Percentiles rank a stretch among this genome's conserved stretches.
phyloP scores from a whole-genome alignment of 768 basidiomycete species.

The Auricularia cornea region DNA sequence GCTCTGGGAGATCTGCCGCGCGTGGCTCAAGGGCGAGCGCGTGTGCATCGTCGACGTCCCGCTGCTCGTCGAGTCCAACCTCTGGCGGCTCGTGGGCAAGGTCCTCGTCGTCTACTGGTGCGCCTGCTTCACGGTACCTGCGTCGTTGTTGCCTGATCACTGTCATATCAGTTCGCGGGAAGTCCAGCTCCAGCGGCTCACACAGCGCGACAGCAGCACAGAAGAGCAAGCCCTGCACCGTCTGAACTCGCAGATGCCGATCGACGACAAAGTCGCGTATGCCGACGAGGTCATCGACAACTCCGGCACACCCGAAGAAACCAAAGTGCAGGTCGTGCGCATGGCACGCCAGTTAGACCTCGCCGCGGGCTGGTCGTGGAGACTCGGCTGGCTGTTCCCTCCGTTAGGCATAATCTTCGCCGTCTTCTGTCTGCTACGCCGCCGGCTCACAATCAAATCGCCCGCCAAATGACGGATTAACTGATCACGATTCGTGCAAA shows the following conservation, averaged over 20 bases:
- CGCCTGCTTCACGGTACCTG: constrained; percentile 14
- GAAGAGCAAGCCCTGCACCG: constrained; percentile 63
- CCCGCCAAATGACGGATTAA: neutral
- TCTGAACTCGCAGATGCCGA: constrained; percentile 72
- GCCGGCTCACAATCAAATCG: neutral
- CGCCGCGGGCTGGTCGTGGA: constrained; percentile 33
- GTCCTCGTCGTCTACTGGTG: constrained; percentile 92
- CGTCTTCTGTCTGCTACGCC: neutral
- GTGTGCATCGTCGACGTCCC: constrained; percentile 87
- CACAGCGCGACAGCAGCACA: constrained; percentile 61
- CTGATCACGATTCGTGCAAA: too few species aligned
- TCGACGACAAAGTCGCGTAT: constrained; percentile 69
- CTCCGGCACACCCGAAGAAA: constrained; percentile 62
- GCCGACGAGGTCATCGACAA: constrained; percentile 88
- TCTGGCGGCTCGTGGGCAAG: constrained; percentile 76
- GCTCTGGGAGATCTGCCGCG: constrained; percentile 52
- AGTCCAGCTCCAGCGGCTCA: constrained; percentile 76
- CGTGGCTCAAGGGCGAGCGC: constrained; percentile 73
- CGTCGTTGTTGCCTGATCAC: neutral
- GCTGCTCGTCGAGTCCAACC: constrained; percentile 77
- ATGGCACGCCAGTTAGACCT: constrained; percentile 32
- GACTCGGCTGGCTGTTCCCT: constrained; percentile 39
- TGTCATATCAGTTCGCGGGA: constrained; percentile 54
- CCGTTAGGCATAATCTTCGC: constrained; percentile 28
- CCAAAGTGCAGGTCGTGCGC: constrained; percentile 46